Base-by-base conservation (phyloP, 2,329 filamentous ascomycete genomes). In the Rutstroemia sp. region DNA sequence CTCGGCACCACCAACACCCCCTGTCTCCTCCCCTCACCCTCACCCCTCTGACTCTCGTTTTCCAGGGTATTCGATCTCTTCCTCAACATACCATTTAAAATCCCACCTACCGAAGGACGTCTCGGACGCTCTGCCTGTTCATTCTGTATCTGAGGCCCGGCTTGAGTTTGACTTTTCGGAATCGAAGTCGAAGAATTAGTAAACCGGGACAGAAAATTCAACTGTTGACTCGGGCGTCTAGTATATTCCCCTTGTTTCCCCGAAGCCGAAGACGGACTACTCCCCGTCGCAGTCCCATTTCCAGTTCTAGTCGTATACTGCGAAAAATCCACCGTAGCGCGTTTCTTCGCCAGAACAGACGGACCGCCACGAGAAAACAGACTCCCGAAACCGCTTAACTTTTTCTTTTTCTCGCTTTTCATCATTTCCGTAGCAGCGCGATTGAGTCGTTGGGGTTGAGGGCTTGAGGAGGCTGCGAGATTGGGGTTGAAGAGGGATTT, bases 61-160 rank as follows among this genome's bases (percentile, higher is more conserved):
- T 59, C 63, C 6, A 57, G 58, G 25, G 60, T 60, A 48, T 64
- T 59, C 14, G 63, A 60, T 40, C 56, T 58, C n/a, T 64, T 55
- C 38, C 58, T 52, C 6, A 68, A 60, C 16, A 69, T 54, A 6
- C 64, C 61, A 50, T 59, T 61, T 16, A 69, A 55, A 19, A 69
- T 54, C 8, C 61, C 60, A 19, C 64, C 49, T 38, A 57, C 61
- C 38, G 67, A 68, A 21, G 65, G 42, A 17, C 61, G 58, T 19
- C 66, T 61, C 42, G 36, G 44, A 48, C 25, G 57, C 48, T 39
- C 21, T 38, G 48, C 44, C 39, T 50, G 50, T 19, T 55, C 44
- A 23, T 54, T 30, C 27, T 17, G 19, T 19, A 19, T 19, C 19
- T 19, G 19, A 19, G 19, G 19, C 19, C 19, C 19, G 19, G 19